Evolutionary conservation across 495 filamentous ascomycete species (phyloP), one percentile per base, ranked within the genome.

Genomic region (Neurospora sp.): DNA sequence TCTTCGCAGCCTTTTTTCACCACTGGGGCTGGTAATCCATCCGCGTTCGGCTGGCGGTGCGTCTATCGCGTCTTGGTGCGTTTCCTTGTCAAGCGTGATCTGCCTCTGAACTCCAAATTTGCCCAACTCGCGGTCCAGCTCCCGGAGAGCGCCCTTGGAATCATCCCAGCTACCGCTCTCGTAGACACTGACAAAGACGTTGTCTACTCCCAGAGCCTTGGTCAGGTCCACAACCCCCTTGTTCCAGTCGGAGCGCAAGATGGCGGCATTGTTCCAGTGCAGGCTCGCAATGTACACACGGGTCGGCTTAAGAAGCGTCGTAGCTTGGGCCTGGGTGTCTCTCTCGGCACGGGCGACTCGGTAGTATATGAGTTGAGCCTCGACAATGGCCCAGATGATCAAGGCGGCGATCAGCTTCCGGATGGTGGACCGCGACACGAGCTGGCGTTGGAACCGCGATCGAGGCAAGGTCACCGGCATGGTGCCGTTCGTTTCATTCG

Each of bases 161-260:
- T 89, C 80, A 79, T 94, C 92, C 83, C 86, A 90, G 77, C 90
- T 92, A 9, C 91, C 91, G 72, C 87, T 90, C 76, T 94, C 92
- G 74, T 88, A 88, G 20, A 93, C 84, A 42, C 87, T 89, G 68
- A 94, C 85, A 76, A 88, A 93, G 14, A 93, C 84, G 76, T 94
- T 93, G n/a, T 85, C 83, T 0, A 87, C 74, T 0, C 91, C 92
- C 1, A 93, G 81, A 18, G 84, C 75, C 39, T 82, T 76, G 31
- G 86, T 84, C 42, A 94, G 82, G 1, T 86, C 81, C 2, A 91
- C 20, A 7, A 93, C 80, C 2, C 87, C 88, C 37, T 82, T 75
- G 77, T 85, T 91, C 91, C 91, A 93, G 73, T 88, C 83, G 10
- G 79, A 83, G 4, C 88, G 84, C 10, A 94, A 82, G 39, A 93